Base-by-base conservation (phyloP, 306 rosid species). In the Glycyrrhiza uralensis region DNA sequence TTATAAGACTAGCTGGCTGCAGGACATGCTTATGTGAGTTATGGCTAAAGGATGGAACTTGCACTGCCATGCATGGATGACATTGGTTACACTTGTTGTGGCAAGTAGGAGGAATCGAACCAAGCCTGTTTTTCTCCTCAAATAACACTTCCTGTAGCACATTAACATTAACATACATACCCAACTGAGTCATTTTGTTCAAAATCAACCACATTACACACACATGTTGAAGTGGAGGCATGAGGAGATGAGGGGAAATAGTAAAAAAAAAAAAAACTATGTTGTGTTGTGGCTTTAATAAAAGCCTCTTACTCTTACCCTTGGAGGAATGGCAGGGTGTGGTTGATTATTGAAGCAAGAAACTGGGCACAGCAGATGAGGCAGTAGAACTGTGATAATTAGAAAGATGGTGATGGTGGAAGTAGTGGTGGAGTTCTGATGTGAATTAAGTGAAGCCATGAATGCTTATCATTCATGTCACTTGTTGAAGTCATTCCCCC, bases 31-130 rank as follows among this genome's bases (percentile, higher is more conserved):
- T 56, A n/a, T n/a, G n/a, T n/a, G n/a, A n/a, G n/a, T n/a, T n/a
- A 32, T 63, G 83, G 35, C 70, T 63, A 15, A 68, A 24, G 41
- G 80, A 66, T 5, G 96, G 88, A 33, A 83, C 90, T 81, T 88
- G 90, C 26, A 84, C 90, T 29, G 96, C 87, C 90, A 83, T 83
- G 90, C 96, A 90, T 33, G 96, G 96, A 47, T 88, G 88, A 72
- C 96, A 90, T 62, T 76, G 30, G 77, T 86, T 88, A 70, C 96
- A 90, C 79, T 85, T 88, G 87, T 86, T 90, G 76, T 90, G 90
- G 84, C 94, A 90, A 77, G 86, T 88, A 4, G 96, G 96, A 3
- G 94, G 96, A 6, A 63, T 78, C 3, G 96, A 90, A 9, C 96
- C 96, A 14, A 90, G 35, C 83, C 96, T 84, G 65, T 67, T 69